Evolutionary conservation across 1,284 basidiomycete genomes (phyloP).

Genomic region (Puccinia hordei): DNA sequence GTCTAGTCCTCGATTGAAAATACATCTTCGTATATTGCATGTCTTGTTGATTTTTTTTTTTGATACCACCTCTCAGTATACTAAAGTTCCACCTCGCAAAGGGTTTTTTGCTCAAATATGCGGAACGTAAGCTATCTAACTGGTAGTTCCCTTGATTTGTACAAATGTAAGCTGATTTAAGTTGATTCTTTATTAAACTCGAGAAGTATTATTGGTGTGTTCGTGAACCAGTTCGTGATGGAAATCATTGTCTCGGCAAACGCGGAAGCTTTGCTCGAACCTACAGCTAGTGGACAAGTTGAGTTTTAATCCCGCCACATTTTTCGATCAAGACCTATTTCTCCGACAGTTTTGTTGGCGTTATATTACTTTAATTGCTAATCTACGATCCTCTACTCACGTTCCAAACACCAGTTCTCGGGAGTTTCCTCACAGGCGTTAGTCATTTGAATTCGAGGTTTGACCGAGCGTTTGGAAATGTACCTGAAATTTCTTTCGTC

Average conservation of each 20-base stretch:
- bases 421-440: constrained; percentile 47
- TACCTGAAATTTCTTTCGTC: not conserved
- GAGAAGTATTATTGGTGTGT: constrained; percentile 28
- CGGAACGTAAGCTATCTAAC: constrained; percentile 39
- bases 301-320: constrained; percentile 4
- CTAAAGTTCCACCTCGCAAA: constrained; percentile 50
- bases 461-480: not conserved
- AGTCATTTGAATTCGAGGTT: not conserved
- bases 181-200: not conserved
- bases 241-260: constrained; percentile 41
- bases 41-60: not conserved
- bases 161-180: not conserved
- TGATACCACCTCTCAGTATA: constrained; percentile 49
- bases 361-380: not conserved
- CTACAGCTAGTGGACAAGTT: constrained; percentile 50
- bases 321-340: not conserved
- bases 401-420: constrained; percentile 32
- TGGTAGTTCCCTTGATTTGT: not conserved
- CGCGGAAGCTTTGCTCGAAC: constrained; percentile 33
- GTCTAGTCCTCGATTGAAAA: not conserved
- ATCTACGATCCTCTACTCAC: not conserved
- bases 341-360: not conserved
- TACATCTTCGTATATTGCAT: not conserved
- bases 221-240: constrained; percentile 51
- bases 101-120: constrained; percentile 40